phyloP scores from a whole-genome alignment of 2,329 filamentous ascomycete genomes.

The Trichoderma sp. region DNA sequence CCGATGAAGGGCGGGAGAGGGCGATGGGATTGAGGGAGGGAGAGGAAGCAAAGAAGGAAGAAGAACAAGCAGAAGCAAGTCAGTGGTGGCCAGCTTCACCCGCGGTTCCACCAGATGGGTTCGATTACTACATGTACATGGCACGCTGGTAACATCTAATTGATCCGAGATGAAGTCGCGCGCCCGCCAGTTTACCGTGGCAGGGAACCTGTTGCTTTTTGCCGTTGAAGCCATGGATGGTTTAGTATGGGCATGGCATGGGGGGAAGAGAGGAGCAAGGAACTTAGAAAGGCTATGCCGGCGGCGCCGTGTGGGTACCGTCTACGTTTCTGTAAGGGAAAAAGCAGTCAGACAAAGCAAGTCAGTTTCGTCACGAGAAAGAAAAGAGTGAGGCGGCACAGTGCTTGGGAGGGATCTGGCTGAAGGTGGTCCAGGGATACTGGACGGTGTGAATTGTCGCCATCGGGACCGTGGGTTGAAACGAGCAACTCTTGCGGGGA shows the following conservation, averaged over 20 bases:
- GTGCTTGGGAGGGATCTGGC: slow-evolving; percentile 6
- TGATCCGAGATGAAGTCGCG: slow-evolving; percentile 28
- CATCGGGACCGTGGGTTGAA: slow-evolving; percentile 25
- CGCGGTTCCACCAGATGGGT: slow-evolving; percentile 21
- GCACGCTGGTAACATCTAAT: slow-evolving; percentile 2
- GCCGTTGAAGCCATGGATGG: slow-evolving; percentile 10
- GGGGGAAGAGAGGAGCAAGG: slow-evolving; percentile 14
- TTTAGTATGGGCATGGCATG: background rate
- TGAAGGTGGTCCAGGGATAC: background rate
- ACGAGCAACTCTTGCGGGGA: slow-evolving; percentile 22
- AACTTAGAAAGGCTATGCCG: slow-evolving; percentile 14
- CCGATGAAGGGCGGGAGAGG: background rate
- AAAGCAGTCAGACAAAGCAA: background rate
- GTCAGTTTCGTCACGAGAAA: background rate
- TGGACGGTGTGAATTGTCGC: slow-evolving; percentile 24
- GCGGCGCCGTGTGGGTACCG: slow-evolving; percentile 16
- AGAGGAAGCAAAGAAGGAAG: background rate
- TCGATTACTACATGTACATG: background rate
- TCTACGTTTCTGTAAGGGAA: background rate
- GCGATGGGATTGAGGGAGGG: background rate
- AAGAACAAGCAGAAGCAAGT: background rate
- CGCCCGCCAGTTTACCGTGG: slow-evolving; percentile 27
- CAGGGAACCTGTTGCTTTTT: slow-evolving; percentile 28
- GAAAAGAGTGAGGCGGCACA: slow-evolving; percentile 3
- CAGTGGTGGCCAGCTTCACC: slow-evolving; percentile 7